Evolutionary conservation across 176 grass and related monocot species (phyloP).

Genomic region (Oryza australiensis): DNA sequence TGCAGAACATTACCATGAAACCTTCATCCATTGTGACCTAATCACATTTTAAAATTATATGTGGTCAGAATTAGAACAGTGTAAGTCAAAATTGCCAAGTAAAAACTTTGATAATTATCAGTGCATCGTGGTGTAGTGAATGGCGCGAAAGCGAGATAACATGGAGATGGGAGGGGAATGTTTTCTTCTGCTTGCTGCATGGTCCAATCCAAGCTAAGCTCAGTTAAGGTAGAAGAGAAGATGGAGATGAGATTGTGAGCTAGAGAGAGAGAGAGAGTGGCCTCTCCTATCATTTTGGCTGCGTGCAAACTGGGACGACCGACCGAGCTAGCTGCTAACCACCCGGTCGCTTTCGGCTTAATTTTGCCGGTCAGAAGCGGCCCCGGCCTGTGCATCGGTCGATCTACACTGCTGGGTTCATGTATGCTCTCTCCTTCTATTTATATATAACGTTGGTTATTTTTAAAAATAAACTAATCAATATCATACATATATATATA

Average conservation of each 20-base stretch:
- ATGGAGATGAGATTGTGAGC: constrained; percentile 10
- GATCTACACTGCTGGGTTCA: not conserved
- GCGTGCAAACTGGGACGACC: constrained; percentile 27
- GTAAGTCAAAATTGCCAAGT: no score
- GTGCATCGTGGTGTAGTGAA: not conserved
- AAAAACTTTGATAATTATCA: no score
- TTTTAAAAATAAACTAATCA: no score
- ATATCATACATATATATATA: no score
- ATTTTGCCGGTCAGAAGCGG: not conserved
- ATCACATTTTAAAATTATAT: no score
- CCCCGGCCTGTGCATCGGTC: not conserved
- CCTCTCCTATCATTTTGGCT: constrained; percentile 20
- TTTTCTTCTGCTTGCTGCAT: not conserved
- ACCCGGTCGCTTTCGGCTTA: constrained; percentile 37
- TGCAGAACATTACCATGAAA: no score
- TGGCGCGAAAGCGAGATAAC: constrained; percentile 24
- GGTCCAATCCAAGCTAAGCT: not conserved
- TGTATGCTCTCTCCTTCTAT: no score
- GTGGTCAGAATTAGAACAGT: no score
- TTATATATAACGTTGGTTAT: no score
- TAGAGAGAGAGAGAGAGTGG: not conserved
- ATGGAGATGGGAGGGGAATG: constrained; percentile 17
- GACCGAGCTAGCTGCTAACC: not conserved
- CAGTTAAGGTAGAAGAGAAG: not conserved
- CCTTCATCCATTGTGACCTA: no score